Percentiles rank a stretch among this genome's conserved stretches.
These are phyloP conservation scores for Epichloe hybrida DNA, from an alignment of 2,329 filamentous ascomycete genomes.

Conservation along the genomic window DNA sequence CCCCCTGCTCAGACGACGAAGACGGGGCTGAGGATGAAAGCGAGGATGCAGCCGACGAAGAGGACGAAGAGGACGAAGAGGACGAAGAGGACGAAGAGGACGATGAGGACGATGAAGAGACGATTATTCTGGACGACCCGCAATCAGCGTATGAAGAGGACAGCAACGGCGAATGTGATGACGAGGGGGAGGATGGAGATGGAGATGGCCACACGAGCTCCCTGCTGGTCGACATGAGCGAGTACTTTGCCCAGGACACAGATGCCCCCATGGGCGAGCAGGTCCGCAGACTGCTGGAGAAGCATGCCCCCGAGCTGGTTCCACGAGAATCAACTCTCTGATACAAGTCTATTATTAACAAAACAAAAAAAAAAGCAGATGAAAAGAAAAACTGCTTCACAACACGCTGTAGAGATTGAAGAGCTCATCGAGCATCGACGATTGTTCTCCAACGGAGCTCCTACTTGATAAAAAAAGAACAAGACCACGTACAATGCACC, in stretches of 20 bases:
- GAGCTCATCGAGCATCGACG: too few species aligned
- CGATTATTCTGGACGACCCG: background rate
- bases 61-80: conserved; percentile 5
- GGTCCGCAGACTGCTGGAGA: background rate
- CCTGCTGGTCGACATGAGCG: background rate
- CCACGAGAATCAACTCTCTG: background rate
- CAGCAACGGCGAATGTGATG: conserved; percentile 3
- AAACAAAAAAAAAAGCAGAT: too few species aligned
- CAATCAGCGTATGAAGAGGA: background rate
- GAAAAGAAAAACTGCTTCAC: too few species aligned
- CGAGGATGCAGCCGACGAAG: background rate
- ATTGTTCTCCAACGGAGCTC: too few species aligned
- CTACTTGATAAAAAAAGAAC: too few species aligned
- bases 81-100: background rate
- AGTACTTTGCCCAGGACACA: background rate
- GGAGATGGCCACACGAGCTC: background rate
- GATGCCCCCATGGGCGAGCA: background rate
- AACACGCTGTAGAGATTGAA: too few species aligned
- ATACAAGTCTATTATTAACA: background rate
- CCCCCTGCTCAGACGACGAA: background rate
- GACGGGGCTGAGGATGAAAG: background rate
- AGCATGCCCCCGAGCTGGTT: background rate
- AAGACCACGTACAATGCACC: background rate
- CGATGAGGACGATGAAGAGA: conserved; percentile 6
- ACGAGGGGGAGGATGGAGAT: background rate